Conservation (phyloP, 2,329 filamentous ascomycete genomes). For the Coniochaeta ligniaria region DNA sequence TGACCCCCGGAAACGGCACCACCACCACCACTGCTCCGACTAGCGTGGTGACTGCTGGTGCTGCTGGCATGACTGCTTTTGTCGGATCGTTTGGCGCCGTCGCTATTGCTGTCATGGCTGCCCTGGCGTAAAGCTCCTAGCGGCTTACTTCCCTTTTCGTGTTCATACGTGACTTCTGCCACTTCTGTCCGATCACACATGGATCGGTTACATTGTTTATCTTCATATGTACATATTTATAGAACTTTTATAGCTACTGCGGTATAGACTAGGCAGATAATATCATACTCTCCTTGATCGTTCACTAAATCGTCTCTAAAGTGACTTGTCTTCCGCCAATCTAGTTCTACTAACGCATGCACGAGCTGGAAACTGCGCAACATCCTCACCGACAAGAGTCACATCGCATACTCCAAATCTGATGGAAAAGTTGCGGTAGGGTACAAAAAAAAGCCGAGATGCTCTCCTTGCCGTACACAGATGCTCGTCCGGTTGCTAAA, state of each 20-base stretch:
- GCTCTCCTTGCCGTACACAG: no score
- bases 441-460: no score
- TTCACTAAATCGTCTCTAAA: no score
- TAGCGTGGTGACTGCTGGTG: background rate
- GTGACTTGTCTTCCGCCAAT: no score
- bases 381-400: no score
- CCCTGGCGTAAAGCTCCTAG: background rate
- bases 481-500: no score
- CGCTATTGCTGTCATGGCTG: background rate
- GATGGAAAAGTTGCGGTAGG: no score
- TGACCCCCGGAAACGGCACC: background rate
- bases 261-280: background rate
- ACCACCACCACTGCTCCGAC: background rate
- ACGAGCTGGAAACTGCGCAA: no score
- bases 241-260: background rate
- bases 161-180: background rate
- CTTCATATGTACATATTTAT: background rate
- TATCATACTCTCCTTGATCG: background rate
- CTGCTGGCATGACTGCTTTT: background rate
- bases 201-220: background rate
- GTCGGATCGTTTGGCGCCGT: background rate
- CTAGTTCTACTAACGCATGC: no score
- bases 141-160: background rate
- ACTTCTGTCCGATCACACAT: background rate
- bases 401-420: no score